Evolutionary conservation across 1,284 basidiomycete genomes (phyloP), one percentile per base, ranked within the genome.

Genomic region (Rhodotorula sp.): DNA sequence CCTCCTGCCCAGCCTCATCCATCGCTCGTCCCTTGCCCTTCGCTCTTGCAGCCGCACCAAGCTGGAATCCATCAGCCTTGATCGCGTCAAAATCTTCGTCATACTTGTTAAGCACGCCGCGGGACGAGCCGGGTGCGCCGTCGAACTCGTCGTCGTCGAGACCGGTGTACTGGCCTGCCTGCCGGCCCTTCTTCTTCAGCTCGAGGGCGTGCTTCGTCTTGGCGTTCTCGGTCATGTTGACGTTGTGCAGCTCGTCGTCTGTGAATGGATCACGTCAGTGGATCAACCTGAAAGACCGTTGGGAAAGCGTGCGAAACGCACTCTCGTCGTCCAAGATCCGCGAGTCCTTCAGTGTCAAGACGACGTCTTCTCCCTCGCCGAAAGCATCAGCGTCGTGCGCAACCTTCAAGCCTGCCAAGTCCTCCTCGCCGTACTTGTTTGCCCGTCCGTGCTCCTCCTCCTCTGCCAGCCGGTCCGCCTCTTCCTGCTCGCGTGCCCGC

Each of bases 201-300:
- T 94, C 91, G 59, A 87, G 85, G 65, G 87, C 90, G 82, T 88
- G 88, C 79, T 89, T 87, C 30, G 86, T 86, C 16, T 86, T 86
- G 76, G 94, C 92, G 58, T 86, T 86, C 79, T 96, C 93, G 0
- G 91, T 92, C 83, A 98, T 86, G 75, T 94, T 91, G 59, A 95
- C 84, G 77, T 99, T 97, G 81, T 96, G 91, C 26, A 99, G 85
- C 81, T 97, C 95, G 81, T 99, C 96, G 87, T 99, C 96, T 91
- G 79, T 26, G 65, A 26, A 8, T 7, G 15, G 7, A 16, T 48
- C 20, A 34, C 2, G 20, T n/a, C 9, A 18, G 22, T 20, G n/a
- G n/a, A 55, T 44, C 22, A 16, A 22, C 59, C 56, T 11, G 18
- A 22, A 26, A n/a, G 40, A 5, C 1, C 6, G 22, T 30, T 10